Conservation (phyloP, 2,329 filamentous ascomycete genomes). For the Cadophora sp. region DNA sequence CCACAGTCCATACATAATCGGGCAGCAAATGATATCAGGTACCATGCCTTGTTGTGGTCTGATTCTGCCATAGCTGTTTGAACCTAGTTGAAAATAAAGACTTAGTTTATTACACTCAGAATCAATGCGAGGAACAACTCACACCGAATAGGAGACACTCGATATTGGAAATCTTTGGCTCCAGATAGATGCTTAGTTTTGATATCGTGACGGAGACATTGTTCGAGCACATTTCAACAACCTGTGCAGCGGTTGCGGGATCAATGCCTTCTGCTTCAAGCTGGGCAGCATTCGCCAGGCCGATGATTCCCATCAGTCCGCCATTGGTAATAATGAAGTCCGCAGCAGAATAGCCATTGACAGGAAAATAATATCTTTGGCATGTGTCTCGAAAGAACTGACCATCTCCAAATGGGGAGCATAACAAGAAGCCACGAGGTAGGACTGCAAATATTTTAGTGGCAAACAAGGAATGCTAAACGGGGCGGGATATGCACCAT, state of each 20-base stretch:
- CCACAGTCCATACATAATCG: slow-evolving; percentile 27
- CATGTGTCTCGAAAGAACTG: slow-evolving; percentile 16
- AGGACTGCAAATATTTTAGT: background rate
- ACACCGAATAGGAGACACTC: slow-evolving; percentile 21
- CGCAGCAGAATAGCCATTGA: slow-evolving; percentile 24
- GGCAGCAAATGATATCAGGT: slow-evolving; percentile 25
- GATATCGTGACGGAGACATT: slow-evolving; percentile 18
- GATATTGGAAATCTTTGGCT: slow-evolving; percentile 20
- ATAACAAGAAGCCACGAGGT: slow-evolving; percentile 14
- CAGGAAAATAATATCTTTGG: slow-evolving; percentile 25
- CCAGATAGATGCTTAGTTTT: slow-evolving; percentile 20
- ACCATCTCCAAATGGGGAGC: slow-evolving; percentile 18
- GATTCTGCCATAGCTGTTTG: slow-evolving; percentile 24
- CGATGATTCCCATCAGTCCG: slow-evolving; percentile 20
- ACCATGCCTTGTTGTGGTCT: slow-evolving; percentile 26
- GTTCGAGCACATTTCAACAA: slow-evolving; percentile 19
- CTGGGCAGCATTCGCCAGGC: background rate
- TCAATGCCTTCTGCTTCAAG: slow-evolving; percentile 11
- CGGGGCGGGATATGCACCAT: slow-evolving; percentile 6
- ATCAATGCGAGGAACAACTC: background rate
- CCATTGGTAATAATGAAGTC: slow-evolving; percentile 26
- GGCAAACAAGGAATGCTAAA: background rate
- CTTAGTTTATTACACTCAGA: background rate
- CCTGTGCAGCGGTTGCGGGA: slow-evolving; percentile 2
- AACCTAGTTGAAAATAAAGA: background rate